Percentiles rank a stretch among this genome's conserved stretches.
Conservation (phyloP, 2,329 filamentous ascomycete species). For the Exophiala viscosa region DNA sequence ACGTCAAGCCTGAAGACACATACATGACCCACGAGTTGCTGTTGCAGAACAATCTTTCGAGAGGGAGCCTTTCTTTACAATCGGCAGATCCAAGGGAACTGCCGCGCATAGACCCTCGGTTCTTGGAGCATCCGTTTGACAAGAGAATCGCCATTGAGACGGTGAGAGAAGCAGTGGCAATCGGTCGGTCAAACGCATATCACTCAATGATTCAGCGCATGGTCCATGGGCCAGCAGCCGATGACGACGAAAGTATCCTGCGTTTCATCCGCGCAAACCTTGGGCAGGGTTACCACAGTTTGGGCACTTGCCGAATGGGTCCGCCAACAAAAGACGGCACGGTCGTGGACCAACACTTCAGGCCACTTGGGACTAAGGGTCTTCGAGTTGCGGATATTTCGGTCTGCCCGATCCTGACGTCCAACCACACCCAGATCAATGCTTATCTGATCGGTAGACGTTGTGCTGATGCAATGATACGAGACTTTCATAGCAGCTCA, state of each 20-base stretch:
- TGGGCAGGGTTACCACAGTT: constrained; percentile 54
- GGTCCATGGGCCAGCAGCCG: constrained; percentile 1
- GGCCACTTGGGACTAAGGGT: constrained; percentile 35
- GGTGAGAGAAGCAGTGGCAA: constrained; percentile 38
- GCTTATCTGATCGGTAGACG: constrained; percentile 54
- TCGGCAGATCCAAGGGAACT: constrained; percentile 51
- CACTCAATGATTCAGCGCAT: neutral
- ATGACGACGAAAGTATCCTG: constrained; percentile 1
- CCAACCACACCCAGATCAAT: constrained; percentile 50
- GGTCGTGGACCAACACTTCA: constrained; percentile 45
- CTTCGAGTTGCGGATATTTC: constrained; percentile 44
- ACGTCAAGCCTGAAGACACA: neutral
- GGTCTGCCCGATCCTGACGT: constrained; percentile 40
- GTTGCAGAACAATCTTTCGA: constrained; percentile 15
- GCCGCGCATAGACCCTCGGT: constrained; percentile 52
- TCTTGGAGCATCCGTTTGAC: constrained; percentile 54
- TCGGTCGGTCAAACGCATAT: neutral
- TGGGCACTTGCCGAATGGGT: constrained; percentile 57
- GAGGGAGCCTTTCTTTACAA: constrained; percentile 51
- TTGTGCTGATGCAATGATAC: constrained; percentile 34
- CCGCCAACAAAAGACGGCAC: constrained; percentile 39
- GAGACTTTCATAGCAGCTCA: neutral
- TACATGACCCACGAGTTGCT: constrained; percentile 5
- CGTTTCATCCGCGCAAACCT: constrained; percentile 45
- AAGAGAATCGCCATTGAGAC: constrained; percentile 48